Conservation (phyloP, 257 asterid species). For the Anisodus tanguticus region DNA sequence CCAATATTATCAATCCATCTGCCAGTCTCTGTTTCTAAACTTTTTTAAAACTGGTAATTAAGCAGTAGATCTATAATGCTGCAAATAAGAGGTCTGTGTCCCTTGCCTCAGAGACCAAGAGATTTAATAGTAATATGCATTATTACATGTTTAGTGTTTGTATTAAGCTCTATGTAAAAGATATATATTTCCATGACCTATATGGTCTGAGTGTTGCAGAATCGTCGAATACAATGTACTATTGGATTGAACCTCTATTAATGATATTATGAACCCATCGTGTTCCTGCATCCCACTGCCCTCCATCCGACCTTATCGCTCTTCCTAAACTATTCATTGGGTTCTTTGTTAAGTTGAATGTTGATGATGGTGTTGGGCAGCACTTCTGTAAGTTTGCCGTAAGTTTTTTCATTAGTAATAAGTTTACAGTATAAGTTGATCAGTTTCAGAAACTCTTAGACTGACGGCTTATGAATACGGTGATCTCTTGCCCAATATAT, state of each 20-base stretch:
- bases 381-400: not conserved
- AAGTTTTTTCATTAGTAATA: not conserved
- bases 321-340: not conserved
- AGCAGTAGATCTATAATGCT: constrained; percentile 23
- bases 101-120: not conserved
- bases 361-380: not conserved
- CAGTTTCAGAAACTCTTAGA: not conserved
- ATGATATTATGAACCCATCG: constrained; percentile 1
- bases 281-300: not conserved
- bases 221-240: not conserved
- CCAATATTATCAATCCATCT: constrained; percentile 47
- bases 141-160: constrained; percentile 22
- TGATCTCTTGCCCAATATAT: too few species aligned
- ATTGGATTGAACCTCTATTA: constrained; percentile 18
- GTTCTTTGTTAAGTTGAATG: not conserved
- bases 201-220: constrained; percentile 10
- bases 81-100: not conserved
- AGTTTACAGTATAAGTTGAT: too few species aligned
- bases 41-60: not conserved
- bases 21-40: constrained; percentile 61
- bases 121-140: constrained; percentile 19
- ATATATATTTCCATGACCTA: constrained; percentile 10
- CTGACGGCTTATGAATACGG: too few species aligned
- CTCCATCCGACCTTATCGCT: not conserved
- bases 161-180: not conserved